Conservation (phyloP, 2,329 filamentous ascomycete genomes). For the Colletotrichum melonis region DNA sequence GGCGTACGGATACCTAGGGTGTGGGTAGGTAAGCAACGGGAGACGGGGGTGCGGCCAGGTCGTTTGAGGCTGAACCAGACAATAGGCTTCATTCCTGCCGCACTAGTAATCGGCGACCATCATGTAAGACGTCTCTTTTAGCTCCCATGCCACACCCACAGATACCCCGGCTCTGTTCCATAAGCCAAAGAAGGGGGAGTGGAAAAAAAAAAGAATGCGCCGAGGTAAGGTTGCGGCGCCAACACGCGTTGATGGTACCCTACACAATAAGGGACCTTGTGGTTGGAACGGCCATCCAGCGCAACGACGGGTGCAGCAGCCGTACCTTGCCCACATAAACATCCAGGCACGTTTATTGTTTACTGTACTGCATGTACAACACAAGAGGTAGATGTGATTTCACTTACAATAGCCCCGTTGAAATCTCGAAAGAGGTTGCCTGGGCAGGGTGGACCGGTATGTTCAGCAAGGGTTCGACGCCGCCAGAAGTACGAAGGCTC, state of each 20-base stretch:
- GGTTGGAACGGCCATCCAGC: neutral
- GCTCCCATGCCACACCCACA: neutral
- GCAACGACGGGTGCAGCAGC: neutral
- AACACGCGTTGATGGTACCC: neutral
- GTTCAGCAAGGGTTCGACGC: no score
- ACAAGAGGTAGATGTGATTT: no score
- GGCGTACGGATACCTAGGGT: no score
- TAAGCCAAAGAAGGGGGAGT: no score
- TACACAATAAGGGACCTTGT: neutral
- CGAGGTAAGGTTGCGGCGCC: constrained; percentile 1
- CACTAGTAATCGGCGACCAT: constrained; percentile 29
- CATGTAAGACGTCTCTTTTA: neutral
- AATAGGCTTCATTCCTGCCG: constrained; percentile 7
- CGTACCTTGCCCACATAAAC: neutral
- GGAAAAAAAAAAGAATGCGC: neutral
- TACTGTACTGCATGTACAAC: no score
- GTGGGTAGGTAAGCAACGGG: no score
- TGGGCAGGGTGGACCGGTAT: no score
- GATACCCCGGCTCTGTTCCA: no score
- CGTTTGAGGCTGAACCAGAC: neutral
- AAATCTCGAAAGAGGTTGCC: no score
- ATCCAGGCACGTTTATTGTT: neutral
- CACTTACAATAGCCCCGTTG: no score
- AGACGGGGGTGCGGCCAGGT: neutral
- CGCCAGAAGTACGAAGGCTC: no score